phyloP scores from a whole-genome alignment of 176 grass and related monocot species.

The Carex scoparia region DNA sequence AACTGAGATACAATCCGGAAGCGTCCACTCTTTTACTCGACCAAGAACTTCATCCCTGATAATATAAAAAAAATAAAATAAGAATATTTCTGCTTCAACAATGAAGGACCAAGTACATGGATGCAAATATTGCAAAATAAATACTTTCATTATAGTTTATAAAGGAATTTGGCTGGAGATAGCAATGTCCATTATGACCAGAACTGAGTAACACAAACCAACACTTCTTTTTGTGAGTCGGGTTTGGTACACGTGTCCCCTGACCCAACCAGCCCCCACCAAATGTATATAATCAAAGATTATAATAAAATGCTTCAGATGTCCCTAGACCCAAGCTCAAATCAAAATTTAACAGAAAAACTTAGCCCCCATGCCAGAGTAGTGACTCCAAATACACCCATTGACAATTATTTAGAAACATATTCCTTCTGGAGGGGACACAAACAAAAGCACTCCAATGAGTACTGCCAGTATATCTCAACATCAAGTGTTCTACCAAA shows the following conservation, averaged over 20 bases:
- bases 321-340: neutral
- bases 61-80: neutral
- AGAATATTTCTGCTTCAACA: neutral
- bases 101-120: neutral
- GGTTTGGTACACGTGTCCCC: neutral
- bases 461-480: neutral
- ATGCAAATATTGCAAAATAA: slow-evolving; percentile 13
- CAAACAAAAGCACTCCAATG: neutral
- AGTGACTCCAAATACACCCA: neutral
- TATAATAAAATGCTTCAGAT: neutral
- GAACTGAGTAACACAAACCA: neutral
- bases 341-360: neutral
- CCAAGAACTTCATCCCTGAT: slow-evolving; percentile 48
- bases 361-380: too few species aligned
- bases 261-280: neutral
- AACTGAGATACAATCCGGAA: slow-evolving; percentile 81
- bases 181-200: neutral
- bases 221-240: neutral
- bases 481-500: neutral
- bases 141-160: slow-evolving; percentile 6
- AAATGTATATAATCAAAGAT: neutral
- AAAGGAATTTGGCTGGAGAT: neutral
- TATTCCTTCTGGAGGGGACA: neutral
- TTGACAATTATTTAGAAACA: neutral
- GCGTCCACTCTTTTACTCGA: slow-evolving; percentile 57